A percentile compares a stretch with the other conserved stretches of the same genome.
Evolutionary conservation across 1,284 basidiomycete genomes (phyloP).

Genomic region (Ceratobasidium papillatum): DNA sequence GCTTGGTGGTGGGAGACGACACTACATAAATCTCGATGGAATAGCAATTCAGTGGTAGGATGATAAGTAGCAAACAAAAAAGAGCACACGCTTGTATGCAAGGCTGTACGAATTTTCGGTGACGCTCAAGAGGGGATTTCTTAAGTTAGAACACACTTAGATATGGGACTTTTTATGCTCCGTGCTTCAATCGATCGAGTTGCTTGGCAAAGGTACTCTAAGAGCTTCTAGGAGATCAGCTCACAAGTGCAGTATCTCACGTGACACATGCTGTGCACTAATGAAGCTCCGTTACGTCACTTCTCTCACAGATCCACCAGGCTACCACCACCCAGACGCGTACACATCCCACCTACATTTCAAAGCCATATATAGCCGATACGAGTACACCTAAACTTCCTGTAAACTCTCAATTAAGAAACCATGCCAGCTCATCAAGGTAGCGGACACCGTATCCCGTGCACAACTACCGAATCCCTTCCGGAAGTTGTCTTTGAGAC

Average conservation of each 20-base stretch:
- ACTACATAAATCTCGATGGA: too few relatives aligned
- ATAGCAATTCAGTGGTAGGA: too few relatives aligned
- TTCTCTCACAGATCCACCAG: neutral
- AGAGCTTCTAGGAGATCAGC: neutral
- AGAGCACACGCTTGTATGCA: too few relatives aligned
- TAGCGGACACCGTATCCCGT: constrained; percentile 34
- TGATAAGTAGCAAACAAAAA: too few relatives aligned
- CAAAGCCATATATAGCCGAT: neutral
- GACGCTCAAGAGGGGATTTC: too few relatives aligned
- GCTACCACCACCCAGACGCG: constrained; percentile 8
- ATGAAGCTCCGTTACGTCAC: constrained; percentile 17
- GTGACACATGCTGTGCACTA: neutral
- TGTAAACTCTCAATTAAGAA: neutral
- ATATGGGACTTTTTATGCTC: too few relatives aligned
- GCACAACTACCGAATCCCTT: constrained; percentile 5
- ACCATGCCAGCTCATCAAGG: constrained; percentile 17
- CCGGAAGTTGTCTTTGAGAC: constrained; percentile 26
- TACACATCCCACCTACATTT: neutral
- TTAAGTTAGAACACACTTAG: too few relatives aligned
- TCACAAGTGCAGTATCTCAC: neutral
- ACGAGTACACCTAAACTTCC: neutral
- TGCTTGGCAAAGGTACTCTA: too few relatives aligned
- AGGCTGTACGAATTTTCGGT: too few relatives aligned
- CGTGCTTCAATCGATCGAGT: too few relatives aligned
- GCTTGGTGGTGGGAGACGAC: too few relatives aligned